Base-by-base conservation (phyloP, 768 basidiomycete genomes). In the Ramaria sp. region DNA sequence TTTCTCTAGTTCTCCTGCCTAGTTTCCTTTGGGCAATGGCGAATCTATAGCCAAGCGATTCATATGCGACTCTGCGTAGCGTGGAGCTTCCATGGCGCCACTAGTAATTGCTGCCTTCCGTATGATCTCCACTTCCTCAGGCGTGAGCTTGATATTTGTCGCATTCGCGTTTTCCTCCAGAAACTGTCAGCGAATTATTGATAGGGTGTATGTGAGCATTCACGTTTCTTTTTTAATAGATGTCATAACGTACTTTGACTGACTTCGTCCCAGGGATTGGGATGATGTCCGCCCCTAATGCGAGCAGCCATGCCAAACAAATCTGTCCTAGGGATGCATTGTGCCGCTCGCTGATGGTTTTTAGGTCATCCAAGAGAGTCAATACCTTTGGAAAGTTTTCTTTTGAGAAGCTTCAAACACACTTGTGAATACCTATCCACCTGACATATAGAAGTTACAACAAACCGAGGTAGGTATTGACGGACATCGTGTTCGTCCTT, bases 191-290 rank as follows among this genome's bases (percentile, higher is more conserved):
- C 1, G 10, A 24, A 54, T 27, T 27, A 5, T 9, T 22, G 17
- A 27, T 9, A 20, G 19, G 7, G n/a, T 31, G 10, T 30, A 19
- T 51, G 30, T 47, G 34, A 27, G 37, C 20, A 5, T 27, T 27
- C 27, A 17, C n/a, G 11, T 7, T 11, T 39, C 37, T 15, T 12
- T 33, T 20, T 31, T 10, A 39, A 13, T 9, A 39, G 38, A 22
- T 1, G 17, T 43, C 17, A n/a, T 22, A 22, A 22, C 42, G 42
- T 47, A 57, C 55, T 19, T 61, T 61, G 60, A 75, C 56, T 34
- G 67, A 70, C 56, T 68, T 74, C 4, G 76, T 77, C 1, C 76
- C 78, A 1, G 78, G 77, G 60, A 78, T 76, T 22, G 74, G 68
- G 59, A 78, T 73, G 54, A 79, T 66, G 51, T 77, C 72, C 12